A percentile compares a stretch with the other conserved stretches of the same genome.
These are phyloP conservation scores for Mollisia scopiformis DNA, from an alignment of 2,329 filamentous ascomycete species.

Conservation along the genomic window DNA sequence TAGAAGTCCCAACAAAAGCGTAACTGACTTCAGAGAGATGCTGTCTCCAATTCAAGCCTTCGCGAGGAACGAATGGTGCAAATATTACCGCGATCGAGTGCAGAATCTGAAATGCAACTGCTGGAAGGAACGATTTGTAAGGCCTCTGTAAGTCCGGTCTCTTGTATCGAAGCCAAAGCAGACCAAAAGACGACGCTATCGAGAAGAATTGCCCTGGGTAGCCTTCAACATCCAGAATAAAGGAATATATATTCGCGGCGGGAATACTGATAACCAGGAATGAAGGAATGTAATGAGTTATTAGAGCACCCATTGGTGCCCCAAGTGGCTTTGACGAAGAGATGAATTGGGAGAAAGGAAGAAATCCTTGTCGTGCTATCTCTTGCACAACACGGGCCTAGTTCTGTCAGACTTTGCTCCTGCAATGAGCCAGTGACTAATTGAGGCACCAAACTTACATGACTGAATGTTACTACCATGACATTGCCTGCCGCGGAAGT, in stretches of 20 bases:
- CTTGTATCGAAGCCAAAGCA: neutral
- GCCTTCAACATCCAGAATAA: neutral
- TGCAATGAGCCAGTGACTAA: constrained; percentile 46
- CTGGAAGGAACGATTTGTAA: constrained; percentile 26
- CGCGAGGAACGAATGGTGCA: constrained; percentile 39
- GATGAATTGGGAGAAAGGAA: neutral
- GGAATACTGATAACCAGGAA: neutral
- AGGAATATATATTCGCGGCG: neutral
- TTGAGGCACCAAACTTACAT: constrained; percentile 26
- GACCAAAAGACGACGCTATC: neutral
- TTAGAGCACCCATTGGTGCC: neutral
- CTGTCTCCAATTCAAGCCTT: constrained; percentile 42
- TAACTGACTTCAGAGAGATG: constrained; percentile 54
- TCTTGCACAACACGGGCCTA: neutral
- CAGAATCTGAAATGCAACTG: constrained; percentile 30
- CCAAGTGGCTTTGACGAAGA: neutral
- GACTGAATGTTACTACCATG: neutral
- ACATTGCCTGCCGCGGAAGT: constrained; percentile 52
- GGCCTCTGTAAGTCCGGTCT: neutral
- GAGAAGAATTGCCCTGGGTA: neutral
- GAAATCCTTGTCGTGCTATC: neutral
- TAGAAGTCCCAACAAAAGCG: constrained; percentile 51
- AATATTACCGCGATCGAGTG: constrained; percentile 33
- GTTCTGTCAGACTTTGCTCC: constrained; percentile 9
- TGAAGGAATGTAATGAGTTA: neutral